phyloP scores from a whole-genome alignment of 139 green algal genomes.

The Chlorella sp. region DNA sequence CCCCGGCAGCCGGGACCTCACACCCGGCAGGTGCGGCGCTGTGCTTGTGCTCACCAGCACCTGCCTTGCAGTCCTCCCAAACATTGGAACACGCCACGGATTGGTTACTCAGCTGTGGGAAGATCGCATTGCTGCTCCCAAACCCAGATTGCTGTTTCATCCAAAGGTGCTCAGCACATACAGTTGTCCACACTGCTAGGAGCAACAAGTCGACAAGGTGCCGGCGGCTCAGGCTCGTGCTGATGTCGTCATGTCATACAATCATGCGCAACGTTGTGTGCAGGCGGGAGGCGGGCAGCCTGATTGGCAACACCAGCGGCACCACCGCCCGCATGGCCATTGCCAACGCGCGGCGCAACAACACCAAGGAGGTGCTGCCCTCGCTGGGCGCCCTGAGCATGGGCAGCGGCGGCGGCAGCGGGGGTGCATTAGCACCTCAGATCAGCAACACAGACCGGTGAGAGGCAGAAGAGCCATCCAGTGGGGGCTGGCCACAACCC shows the following conservation, averaged over 20 bases:
- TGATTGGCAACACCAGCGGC: neutral
- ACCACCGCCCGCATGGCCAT: neutral
- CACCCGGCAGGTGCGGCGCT: neutral
- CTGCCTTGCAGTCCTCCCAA: neutral
- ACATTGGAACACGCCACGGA: neutral
- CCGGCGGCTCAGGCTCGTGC: neutral
- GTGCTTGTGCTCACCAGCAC: neutral
- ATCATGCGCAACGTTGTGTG: no score
- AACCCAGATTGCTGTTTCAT: no score
- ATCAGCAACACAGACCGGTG: neutral
- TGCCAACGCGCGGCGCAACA: neutral
- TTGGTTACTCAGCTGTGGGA: no score
- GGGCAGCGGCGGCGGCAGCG: neutral
- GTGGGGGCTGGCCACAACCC: no score
- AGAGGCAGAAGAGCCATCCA: no score
- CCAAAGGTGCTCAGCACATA: neutral
- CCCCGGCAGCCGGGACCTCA: neutral
- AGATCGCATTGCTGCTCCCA: no score
- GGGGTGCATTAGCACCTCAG: neutral
- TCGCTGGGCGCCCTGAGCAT: no score
- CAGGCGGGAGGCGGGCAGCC: neutral
- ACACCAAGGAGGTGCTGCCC: no score
- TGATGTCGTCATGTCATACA: no score
- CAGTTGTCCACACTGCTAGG: neutral
- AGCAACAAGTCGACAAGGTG: neutral